phyloP scores from a whole-genome alignment of 2,329 filamentous ascomycete species.

The Drechslera avenae region DNA sequence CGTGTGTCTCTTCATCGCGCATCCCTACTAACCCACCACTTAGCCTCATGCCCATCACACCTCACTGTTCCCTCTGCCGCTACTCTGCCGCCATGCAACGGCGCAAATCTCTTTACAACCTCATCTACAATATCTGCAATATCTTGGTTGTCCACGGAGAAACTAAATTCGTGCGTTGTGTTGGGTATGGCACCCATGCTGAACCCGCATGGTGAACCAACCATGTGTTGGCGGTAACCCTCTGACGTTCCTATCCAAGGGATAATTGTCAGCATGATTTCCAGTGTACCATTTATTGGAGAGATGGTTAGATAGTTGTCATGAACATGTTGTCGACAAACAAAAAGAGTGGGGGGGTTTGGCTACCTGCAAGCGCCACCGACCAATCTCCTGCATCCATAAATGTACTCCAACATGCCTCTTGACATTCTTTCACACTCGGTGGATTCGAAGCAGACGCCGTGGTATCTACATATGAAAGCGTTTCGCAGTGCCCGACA shows the following conservation, averaged over 20 bases:
- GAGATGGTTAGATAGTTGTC: no score
- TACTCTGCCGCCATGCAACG: constrained; percentile 22
- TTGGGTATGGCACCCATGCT: constrained; percentile 21
- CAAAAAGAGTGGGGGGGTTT: not conserved
- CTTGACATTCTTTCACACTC: constrained; percentile 17
- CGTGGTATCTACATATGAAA: constrained; percentile 24
- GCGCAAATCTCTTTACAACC: constrained; percentile 23
- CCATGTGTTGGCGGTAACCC: constrained; percentile 23
- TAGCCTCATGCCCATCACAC: constrained; percentile 21
- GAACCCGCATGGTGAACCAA: constrained; percentile 20
- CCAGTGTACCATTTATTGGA: no score
- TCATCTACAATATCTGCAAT: constrained; percentile 32
- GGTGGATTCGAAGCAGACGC: constrained; percentile 13
- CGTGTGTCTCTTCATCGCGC: constrained; percentile 27
- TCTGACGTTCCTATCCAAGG: constrained; percentile 13
- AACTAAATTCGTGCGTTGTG: constrained; percentile 19
- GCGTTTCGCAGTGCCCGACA: constrained; percentile 23
- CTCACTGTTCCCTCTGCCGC: constrained; percentile 25
- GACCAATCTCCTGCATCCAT: constrained; percentile 30
- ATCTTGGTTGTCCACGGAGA: constrained; percentile 30
- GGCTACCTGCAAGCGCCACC: constrained; percentile 19
- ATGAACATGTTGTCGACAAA: not conserved
- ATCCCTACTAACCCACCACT: constrained; percentile 23
- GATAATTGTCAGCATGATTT: not conserved
- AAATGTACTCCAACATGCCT: constrained; percentile 19